These are phyloP conservation scores for Alternaria sp. DNA, from an alignment of 2,329 filamentous ascomycete species.

Conservation along the genomic window DNA sequence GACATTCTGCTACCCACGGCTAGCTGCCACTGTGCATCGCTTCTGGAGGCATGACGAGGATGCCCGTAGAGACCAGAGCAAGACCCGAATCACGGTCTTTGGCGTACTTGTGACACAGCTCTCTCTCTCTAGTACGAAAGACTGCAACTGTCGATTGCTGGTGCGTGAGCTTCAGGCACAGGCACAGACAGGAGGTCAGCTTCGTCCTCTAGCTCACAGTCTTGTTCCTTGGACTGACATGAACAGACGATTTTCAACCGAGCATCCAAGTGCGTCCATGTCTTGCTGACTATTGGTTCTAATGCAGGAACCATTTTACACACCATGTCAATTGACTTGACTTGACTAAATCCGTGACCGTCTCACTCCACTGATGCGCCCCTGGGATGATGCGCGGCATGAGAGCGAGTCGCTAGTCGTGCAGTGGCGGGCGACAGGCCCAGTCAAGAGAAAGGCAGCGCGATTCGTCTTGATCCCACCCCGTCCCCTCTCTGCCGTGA, in stretches of 20 bases:
- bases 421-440: background rate
- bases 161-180: background rate
- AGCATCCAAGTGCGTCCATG: background rate
- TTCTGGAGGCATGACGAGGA: background rate
- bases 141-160: background rate
- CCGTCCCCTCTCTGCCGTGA: background rate
- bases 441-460: background rate
- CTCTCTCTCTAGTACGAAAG: background rate
- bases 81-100: background rate
- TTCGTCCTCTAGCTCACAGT: background rate
- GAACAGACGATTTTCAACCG: background rate
- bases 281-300: slow-evolving; percentile 2
- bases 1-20: slow-evolving; percentile 3
- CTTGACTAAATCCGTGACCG: background rate
- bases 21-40: slow-evolving; percentile 3
- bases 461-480: background rate
- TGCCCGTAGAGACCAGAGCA: background rate
- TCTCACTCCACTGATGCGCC: slow-evolving; percentile 6
- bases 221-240: slow-evolving; percentile 4
- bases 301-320: slow-evolving; percentile 18
- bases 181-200: slow-evolving; percentile 1
- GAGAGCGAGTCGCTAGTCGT: background rate
- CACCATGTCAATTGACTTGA: slow-evolving; percentile 2
- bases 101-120: background rate
- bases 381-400: background rate